Evolutionary conservation across 1,139 yeast species (phyloP), one percentile per base, ranked within the genome.

Genomic region (Blastobotrys apis): DNA sequence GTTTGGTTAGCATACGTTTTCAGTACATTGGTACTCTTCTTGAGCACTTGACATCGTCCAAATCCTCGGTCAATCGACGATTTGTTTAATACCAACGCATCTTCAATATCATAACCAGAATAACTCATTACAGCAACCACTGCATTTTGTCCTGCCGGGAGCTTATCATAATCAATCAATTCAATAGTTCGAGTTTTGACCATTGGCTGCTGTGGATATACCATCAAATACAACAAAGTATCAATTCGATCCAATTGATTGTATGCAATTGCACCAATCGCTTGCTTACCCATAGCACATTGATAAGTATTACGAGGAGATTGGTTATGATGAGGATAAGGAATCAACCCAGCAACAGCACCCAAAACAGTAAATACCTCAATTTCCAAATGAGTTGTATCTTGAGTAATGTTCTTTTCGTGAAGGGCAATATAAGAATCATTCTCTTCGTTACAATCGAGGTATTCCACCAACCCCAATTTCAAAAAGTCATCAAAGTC

Each of bases 211-310:
- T 92, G 97, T 6, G 99, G 99, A 63, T 94, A 92, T 15, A 90
- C 96, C 96, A 92, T 86, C 56, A 92, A 74, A 63, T 92, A 92
- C 53, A 94, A 72, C 58, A 92, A 70, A 0, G 99, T 94, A 62
- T 92, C 99, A 56, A 92, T 92, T 67, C 99, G 80, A 63, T 88
- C 78, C 69, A 92, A 85, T 67, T 92, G 98, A 66, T 92, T 92
- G 66, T 92, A 92, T 22, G 95, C 97, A 67, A 94, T 94, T 6
- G 97, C 97, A 54, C 99, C 99, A 66, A 92, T 92, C 19, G 98
- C 98, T 71, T 92, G 99, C 72, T 92, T 92, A 80, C 98, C 98
- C 98, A 92, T 92, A 54, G 98, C 98, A 64, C 96, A 88, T 72
- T 92, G 98, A 69, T 92, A 92, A 5, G 98, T 92, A 66, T 92